Percentiles rank a stretch among this genome's conserved stretches.
Evolutionary conservation across 768 basidiomycete species (phyloP).

Genomic region (Epithele typhae): DNA sequence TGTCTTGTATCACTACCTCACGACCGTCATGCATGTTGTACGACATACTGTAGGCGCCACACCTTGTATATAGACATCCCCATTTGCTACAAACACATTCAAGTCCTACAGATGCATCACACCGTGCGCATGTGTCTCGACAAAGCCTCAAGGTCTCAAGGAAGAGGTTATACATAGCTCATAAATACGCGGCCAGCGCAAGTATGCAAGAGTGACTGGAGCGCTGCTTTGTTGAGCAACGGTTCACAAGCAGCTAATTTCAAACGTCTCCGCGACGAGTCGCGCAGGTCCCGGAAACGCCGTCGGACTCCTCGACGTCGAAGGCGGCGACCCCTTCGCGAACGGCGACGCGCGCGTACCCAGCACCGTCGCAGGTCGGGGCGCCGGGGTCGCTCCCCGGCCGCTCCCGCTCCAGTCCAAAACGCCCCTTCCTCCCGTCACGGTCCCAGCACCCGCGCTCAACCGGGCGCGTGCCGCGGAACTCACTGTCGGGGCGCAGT

Average conservation of each 20-base stretch:
- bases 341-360: too few species aligned
- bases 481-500: constrained; percentile 6
- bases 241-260: too few species aligned
- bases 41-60: not conserved
- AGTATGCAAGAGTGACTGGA: not conserved
- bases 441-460: not conserved
- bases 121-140: not conserved
- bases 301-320: not conserved
- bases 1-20: not conserved
- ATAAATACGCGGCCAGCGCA: too few species aligned
- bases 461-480: not conserved
- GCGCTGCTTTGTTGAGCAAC: constrained; percentile 1
- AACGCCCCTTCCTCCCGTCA: constrained; percentile 1
- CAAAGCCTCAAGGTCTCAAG: too few species aligned
- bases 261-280: constrained; percentile 12
- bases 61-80: constrained; percentile 3
- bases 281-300: constrained; percentile 9
- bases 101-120: not conserved
- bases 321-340: not conserved
- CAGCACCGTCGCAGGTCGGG: too few species aligned
- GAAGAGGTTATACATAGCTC: not conserved
- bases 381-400: too few species aligned
- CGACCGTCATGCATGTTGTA: constrained; percentile 2
- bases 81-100: constrained; percentile 1
- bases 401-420: too few species aligned